phyloP scores from a whole-genome alignment of 2,329 filamentous ascomycete species.

The Fusarium scirpi region DNA sequence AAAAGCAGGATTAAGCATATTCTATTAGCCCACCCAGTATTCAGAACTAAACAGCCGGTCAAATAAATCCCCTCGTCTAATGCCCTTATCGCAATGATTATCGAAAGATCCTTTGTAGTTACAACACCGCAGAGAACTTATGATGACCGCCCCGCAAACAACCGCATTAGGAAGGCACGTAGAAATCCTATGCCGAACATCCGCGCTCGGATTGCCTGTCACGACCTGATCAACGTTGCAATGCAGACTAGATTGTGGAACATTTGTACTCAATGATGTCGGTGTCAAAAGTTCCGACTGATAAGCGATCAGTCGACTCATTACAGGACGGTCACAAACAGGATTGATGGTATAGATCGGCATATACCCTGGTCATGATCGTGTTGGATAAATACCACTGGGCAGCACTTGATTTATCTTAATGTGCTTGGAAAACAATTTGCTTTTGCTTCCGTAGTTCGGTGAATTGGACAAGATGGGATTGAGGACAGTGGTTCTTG shows the following conservation, averaged over 20 bases:
- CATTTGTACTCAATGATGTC: not conserved
- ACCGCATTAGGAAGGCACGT: slow-evolving; percentile 33
- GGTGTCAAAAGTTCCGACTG: slow-evolving; percentile 18
- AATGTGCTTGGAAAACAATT: too few relatives aligned
- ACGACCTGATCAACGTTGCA: not conserved
- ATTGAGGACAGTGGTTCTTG: slow-evolving; percentile 6
- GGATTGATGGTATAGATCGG: not conserved
- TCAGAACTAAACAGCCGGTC: not conserved
- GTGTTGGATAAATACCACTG: not conserved
- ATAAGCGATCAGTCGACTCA: not conserved
- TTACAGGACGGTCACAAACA: not conserved
- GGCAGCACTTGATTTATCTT: not conserved
- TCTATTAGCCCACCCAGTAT: not conserved
- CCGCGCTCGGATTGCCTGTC: slow-evolving; percentile 15
- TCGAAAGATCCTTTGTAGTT: not conserved
- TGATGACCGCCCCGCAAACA: slow-evolving; percentile 22
- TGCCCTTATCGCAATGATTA: not conserved
- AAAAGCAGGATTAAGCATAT: not conserved
- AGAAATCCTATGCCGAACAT: slow-evolving; percentile 31
- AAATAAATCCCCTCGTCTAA: not conserved
- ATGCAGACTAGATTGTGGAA: not conserved
- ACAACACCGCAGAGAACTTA: not conserved
- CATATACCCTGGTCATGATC: not conserved
- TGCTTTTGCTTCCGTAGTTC: too few relatives aligned
- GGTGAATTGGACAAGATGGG: not conserved